Evolutionary conservation across 352 stramenopile genomes (phyloP).

Genomic region (Pythium myriotylum): DNA sequence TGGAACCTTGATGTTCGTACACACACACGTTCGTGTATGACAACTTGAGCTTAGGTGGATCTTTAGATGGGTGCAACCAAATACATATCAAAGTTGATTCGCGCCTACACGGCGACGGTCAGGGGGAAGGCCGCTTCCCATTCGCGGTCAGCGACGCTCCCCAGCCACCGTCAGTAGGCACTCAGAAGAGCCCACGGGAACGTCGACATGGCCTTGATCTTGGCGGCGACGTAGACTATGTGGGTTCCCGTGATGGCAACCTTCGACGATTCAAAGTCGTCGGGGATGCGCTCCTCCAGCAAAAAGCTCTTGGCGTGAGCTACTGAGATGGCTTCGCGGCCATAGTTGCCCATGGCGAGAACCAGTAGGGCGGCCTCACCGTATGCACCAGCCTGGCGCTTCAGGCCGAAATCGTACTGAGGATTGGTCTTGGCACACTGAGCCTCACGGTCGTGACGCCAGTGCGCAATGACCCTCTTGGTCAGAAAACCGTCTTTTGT

Average conservation of each 20-base stretch:
- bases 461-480: slow-evolving; percentile 42
- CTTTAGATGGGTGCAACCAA: no score
- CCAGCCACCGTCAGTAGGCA: slow-evolving; percentile 16
- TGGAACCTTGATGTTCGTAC: no score
- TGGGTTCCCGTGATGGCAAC: slow-evolving; percentile 36
- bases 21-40: slow-evolving; percentile 34
- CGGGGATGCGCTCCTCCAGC: slow-evolving; percentile 49
- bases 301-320: slow-evolving; percentile 49
- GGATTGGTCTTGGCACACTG: slow-evolving; percentile 45
- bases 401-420: slow-evolving; percentile 43
- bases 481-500: slow-evolving; percentile 34
- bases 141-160: slow-evolving; percentile 9
- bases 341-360: slow-evolving; percentile 48
- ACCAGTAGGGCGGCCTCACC: slow-evolving; percentile 50
- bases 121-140: slow-evolving; percentile 21
- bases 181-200: slow-evolving; percentile 22
- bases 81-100: no score
- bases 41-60: slow-evolving; percentile 19
- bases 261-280: slow-evolving; percentile 40
- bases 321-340: slow-evolving; percentile 39
- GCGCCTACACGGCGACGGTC: slow-evolving; percentile 9
- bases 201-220: slow-evolving; percentile 42
- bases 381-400: slow-evolving; percentile 43
- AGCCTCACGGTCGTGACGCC: slow-evolving; percentile 45
- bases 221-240: slow-evolving; percentile 38